phyloP scores from a whole-genome alignment of 2,329 filamentous ascomycete genomes.

The Trichophyton verrucosum region DNA sequence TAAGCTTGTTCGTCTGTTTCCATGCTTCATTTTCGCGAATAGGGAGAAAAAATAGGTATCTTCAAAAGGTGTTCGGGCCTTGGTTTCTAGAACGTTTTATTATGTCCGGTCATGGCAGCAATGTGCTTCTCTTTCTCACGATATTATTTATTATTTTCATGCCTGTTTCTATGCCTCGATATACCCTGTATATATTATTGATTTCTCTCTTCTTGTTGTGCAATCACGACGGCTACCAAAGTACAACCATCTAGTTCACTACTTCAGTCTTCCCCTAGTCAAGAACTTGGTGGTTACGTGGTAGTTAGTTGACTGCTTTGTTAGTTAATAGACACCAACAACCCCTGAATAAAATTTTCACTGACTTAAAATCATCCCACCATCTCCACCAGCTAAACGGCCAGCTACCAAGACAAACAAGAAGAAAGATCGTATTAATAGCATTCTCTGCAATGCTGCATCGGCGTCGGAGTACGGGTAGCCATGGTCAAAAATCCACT shows the following conservation, averaged over 20 bases:
- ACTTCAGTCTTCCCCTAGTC: no score
- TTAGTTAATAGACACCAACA: no score
- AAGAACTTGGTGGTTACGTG: no score
- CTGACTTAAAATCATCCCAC: not conserved
- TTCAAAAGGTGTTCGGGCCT: not conserved
- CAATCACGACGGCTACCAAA: not conserved
- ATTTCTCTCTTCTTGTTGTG: not conserved
- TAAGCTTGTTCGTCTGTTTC: not conserved
- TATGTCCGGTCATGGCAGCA: not conserved
- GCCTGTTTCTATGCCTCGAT: not conserved
- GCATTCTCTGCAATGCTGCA: not conserved
- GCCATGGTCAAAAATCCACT: not conserved
- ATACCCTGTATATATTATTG: constrained; percentile 1
- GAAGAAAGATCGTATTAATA: no score
- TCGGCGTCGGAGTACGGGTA: not conserved
- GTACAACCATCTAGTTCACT: no score
- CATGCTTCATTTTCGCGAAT: not conserved
- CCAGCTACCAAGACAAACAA: not conserved
- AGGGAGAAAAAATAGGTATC: not conserved
- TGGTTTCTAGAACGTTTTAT: not conserved
- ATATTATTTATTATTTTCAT: no score
- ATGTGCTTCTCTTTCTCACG: not conserved
- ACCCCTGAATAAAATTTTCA: no score
- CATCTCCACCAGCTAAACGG: not conserved
- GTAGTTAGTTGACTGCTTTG: not conserved